A percentile compares a stretch with the other conserved stretches of the same genome.
Conservation (phyloP, 352 stramenopile genomes). For the Albugo laibachii region DNA sequence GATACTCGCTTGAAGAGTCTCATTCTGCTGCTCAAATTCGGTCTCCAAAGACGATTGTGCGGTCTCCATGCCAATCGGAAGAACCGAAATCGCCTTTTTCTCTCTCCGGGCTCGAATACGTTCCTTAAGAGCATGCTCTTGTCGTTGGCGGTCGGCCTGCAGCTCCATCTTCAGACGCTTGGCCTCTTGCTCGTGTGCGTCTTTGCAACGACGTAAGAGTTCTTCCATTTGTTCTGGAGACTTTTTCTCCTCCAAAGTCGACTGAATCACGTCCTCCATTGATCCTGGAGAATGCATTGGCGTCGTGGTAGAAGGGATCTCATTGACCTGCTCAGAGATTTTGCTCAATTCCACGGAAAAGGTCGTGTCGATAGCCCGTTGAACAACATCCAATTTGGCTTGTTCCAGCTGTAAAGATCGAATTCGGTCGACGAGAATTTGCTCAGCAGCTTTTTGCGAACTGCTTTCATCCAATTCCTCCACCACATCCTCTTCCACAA, state of each 20-base stretch:
- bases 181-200: neutral
- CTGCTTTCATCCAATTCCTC: too few relatives aligned
- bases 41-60: neutral
- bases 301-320: too few relatives aligned
- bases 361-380: neutral
- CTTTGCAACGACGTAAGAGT: neutral
- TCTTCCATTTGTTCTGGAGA: neutral
- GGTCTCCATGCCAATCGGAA: neutral
- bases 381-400: too few relatives aligned
- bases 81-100: neutral
- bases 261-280: neutral
- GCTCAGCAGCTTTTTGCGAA: too few relatives aligned
- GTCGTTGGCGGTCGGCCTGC: neutral
- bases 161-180: neutral
- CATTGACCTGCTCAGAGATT: too few relatives aligned
- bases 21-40: neutral
- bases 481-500: too few relatives aligned
- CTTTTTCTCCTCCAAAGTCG: neutral
- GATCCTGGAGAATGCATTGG: neutral
- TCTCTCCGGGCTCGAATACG: neutral
- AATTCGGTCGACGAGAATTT: too few relatives aligned
- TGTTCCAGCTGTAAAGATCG: too few relatives aligned
- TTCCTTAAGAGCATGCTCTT: neutral
- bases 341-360: neutral
- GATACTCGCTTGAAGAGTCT: neutral